phyloP scores from a whole-genome alignment of 805 yeast genomes.

The Hanseniaspora singularis region DNA sequence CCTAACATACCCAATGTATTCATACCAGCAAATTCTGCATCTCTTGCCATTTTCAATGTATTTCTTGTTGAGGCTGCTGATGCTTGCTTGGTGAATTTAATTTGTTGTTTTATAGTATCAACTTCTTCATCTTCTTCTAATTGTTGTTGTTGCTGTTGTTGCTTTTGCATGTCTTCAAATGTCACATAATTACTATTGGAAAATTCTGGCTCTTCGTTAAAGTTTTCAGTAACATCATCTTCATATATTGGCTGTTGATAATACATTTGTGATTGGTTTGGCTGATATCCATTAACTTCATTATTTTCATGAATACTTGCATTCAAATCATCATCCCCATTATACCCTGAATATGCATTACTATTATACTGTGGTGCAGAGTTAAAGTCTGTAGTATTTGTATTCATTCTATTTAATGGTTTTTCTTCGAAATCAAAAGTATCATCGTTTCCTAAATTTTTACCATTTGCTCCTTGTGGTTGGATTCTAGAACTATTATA shows the following conservation, averaged over 20 bases:
- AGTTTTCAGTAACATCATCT: constrained; percentile 47
- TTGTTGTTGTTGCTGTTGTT: constrained; percentile 31
- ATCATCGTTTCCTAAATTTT: constrained; percentile 17
- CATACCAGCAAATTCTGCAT: constrained; percentile 60
- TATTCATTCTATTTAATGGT: background rate
- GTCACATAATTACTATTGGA: constrained; percentile 31
- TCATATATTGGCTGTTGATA: constrained; percentile 16
- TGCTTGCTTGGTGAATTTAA: constrained; percentile 73
- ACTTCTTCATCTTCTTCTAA: constrained; percentile 76
- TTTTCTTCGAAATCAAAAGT: constrained; percentile 23
- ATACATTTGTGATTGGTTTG: constrained; percentile 23
- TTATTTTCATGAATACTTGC: constrained; percentile 21
- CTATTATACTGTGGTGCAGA: constrained; percentile 17
- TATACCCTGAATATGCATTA: constrained; percentile 18
- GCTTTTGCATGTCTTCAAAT: constrained; percentile 29
- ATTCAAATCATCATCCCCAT: constrained; percentile 26
- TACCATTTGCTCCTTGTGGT: constrained; percentile 7
- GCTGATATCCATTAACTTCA: constrained; percentile 22
- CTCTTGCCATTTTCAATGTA: constrained; percentile 58
- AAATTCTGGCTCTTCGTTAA: constrained; percentile 57
- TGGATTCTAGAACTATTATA: constrained; percentile 11
- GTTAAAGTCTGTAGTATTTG: constrained; percentile 20
- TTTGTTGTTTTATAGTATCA: constrained; percentile 71
- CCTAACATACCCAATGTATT: constrained; percentile 89
- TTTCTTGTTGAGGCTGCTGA: constrained; percentile 77